A percentile compares a stretch with the other conserved stretches of the same genome.
These are phyloP conservation scores for Ulota crispa DNA, from an alignment of 225 moss, liverwort and hornwort species.

Conservation along the genomic window DNA sequence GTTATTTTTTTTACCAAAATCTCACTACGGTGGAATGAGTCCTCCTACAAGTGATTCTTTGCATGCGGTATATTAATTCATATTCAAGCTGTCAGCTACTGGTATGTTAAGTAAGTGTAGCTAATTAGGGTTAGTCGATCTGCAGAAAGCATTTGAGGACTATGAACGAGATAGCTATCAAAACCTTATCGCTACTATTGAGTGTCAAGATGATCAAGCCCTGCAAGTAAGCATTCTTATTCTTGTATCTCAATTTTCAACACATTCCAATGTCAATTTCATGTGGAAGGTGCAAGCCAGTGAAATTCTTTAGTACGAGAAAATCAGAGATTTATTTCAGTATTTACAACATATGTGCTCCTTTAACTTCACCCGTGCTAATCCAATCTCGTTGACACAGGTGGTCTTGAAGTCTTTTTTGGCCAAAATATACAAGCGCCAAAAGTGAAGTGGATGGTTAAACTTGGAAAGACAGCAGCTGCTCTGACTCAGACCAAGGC, in stretches of 20 bases:
- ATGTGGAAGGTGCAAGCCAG: neutral
- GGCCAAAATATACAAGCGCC: conserved; percentile 91
- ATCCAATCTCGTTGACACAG: conserved; percentile 41
- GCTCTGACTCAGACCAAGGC: neutral
- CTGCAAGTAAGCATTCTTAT: conserved; percentile 59
- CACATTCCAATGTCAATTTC: neutral
- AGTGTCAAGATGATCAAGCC: conserved; percentile 45
- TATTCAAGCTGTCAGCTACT: neutral
- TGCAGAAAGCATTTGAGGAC: conserved; percentile 78
- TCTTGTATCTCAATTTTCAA: neutral
- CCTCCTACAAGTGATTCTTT: neutral
- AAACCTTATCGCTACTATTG: conserved; percentile 54
- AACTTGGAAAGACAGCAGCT: neutral
- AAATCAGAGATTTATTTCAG: neutral
- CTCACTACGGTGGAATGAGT: neutral
- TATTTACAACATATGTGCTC: neutral
- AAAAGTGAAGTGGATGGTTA: conserved; percentile 51
- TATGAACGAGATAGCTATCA: conserved; percentile 80
- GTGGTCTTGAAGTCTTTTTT: conserved; percentile 85
- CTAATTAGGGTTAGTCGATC: conserved; percentile 9
- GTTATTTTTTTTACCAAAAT: neutral
- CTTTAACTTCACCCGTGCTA: neutral
- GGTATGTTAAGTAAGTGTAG: neutral
- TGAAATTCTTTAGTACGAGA: neutral
- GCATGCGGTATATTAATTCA: neutral